These are phyloP conservation scores for Xylariaceae sp. DNA, from an alignment of 2,329 filamentous ascomycete genomes.

Conservation along the genomic window DNA sequence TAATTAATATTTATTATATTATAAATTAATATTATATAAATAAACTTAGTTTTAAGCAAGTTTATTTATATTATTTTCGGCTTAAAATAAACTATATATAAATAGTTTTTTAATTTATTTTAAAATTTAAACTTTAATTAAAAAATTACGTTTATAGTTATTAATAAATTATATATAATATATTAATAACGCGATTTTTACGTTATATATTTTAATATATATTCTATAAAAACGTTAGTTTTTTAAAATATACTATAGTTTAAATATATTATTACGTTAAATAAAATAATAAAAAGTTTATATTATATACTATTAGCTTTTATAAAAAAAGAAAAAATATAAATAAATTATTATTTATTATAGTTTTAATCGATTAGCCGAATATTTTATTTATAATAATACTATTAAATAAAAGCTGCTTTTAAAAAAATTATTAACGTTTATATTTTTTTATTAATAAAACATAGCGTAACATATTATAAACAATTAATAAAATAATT, in stretches of 20 bases:
- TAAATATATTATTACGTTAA: not conserved
- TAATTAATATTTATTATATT: not conserved
- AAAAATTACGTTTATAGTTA: too few relatives aligned
- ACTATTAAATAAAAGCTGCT: not conserved
- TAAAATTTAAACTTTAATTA: too few relatives aligned
- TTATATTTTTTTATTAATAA: too few relatives aligned
- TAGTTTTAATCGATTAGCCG: not conserved
- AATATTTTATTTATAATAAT: not conserved
- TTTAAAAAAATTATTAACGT: too few relatives aligned
- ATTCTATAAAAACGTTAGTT: not conserved
- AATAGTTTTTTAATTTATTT: too few relatives aligned
- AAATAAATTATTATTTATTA: not conserved
- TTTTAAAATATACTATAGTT: not conserved
- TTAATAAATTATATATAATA: constrained; percentile 1
- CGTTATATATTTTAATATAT: not conserved
- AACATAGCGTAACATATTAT: too few relatives aligned
- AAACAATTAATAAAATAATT: too few relatives aligned
- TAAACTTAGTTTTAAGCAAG: too few relatives aligned
- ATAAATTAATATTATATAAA: not conserved
- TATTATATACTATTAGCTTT: not conserved
- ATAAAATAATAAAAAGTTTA: too few relatives aligned
- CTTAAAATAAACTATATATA: too few relatives aligned
- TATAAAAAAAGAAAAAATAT: not conserved
- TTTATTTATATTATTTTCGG: too few relatives aligned
- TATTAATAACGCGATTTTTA: not conserved